Percentiles rank a stretch among this genome's conserved stretches.
phyloP scores from a whole-genome alignment of 768 basidiomycete genomes.

The Phaeolepiota aurea region DNA sequence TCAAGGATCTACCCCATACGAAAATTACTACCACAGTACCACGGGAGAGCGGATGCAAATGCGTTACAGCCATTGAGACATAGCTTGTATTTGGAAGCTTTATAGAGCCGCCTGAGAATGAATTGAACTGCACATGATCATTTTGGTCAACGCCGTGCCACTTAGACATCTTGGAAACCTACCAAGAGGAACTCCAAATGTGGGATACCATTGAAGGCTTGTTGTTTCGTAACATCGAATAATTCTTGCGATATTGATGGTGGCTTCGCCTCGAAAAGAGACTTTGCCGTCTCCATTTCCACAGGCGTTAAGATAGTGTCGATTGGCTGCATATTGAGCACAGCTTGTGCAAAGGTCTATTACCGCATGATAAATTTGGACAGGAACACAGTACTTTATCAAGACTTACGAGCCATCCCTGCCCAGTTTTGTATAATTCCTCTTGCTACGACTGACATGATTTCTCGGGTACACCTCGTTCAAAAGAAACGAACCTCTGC shows the following conservation, averaged over 20 bases:
- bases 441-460: slow-evolving; percentile 15
- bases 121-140: slow-evolving; percentile 17
- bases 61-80: slow-evolving; percentile 22
- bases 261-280: slow-evolving; percentile 17
- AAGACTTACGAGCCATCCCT: slow-evolving; percentile 20
- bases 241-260: slow-evolving; percentile 15
- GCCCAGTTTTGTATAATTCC: slow-evolving; percentile 14
- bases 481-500: slow-evolving; percentile 12
- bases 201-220: slow-evolving; percentile 17
- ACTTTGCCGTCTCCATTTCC: slow-evolving; percentile 15
- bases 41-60: slow-evolving; percentile 36
- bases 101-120: slow-evolving; percentile 18
- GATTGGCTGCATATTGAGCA: slow-evolving; percentile 18
- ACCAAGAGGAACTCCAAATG: slow-evolving; percentile 22
- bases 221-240: slow-evolving; percentile 18
- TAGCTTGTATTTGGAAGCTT: slow-evolving; percentile 22
- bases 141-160: not conserved
- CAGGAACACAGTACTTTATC: not conserved
- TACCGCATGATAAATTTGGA: not conserved
- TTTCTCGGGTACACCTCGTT: not conserved
- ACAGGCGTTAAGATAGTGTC: slow-evolving; percentile 14
- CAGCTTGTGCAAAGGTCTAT: slow-evolving; percentile 21
- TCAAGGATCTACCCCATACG: not conserved
- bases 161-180: slow-evolving; percentile 2
- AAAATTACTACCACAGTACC: slow-evolving; percentile 25